phyloP scores from a whole-genome alignment of 306 rosid species.

The Medicago lupulina region DNA sequence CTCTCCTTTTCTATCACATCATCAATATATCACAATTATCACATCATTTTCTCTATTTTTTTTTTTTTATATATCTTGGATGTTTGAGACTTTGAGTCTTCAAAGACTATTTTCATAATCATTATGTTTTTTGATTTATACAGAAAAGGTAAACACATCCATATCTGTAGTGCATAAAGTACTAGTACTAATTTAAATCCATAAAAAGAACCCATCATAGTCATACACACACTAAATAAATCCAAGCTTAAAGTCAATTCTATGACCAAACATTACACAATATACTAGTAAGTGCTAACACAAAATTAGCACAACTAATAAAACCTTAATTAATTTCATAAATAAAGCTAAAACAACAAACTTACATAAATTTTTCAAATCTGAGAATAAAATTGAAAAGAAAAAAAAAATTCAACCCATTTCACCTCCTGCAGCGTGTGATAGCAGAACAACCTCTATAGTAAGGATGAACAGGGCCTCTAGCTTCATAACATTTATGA shows the following conservation, averaged over 20 bases:
- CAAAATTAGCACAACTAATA: conserved; percentile 2
- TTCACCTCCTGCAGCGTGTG: conserved; percentile 78
- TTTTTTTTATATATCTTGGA: too few species aligned
- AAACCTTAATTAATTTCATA: neutral
- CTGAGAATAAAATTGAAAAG: conserved; percentile 5
- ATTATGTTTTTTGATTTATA: too few species aligned
- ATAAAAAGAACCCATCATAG: conserved; percentile 22
- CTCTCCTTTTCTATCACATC: too few species aligned
- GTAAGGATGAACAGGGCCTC: conserved; percentile 87
- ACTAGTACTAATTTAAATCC: conserved; percentile 17
- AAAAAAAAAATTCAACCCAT: neutral
- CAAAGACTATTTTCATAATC: too few species aligned
- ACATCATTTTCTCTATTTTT: too few species aligned
- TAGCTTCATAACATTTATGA: conserved; percentile 75
- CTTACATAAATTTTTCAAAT: neutral
- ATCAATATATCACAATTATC: too few species aligned
- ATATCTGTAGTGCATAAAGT: conserved; percentile 39
- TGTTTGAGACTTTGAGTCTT: too few species aligned
- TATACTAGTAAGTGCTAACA: neutral
- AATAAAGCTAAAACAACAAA: conserved; percentile 7
- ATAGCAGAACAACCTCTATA: conserved; percentile 73
- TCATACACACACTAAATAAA: conserved; percentile 3
- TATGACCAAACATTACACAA: neutral
- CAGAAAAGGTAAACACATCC: conserved; percentile 4
- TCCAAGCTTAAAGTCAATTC: neutral